phyloP scores from a whole-genome alignment of 2,329 filamentous ascomycete species.

The Claviceps sp. region DNA sequence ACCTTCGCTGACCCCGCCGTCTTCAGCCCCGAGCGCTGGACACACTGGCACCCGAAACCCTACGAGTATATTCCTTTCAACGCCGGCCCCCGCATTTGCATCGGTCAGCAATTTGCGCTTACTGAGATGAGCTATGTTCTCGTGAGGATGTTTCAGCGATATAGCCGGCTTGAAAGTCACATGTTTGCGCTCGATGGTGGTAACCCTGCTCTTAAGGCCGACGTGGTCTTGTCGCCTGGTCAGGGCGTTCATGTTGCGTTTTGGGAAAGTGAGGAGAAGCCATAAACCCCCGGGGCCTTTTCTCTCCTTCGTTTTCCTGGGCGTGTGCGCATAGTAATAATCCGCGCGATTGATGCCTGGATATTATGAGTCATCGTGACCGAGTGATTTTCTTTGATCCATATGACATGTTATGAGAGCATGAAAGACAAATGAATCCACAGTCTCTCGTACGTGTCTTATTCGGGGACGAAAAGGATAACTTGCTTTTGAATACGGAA shows the following conservation, averaged over 20 bases:
- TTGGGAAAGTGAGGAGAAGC: slow-evolving; percentile 28
- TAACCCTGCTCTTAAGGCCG: slow-evolving; percentile 38
- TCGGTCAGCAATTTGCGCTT: slow-evolving; percentile 46
- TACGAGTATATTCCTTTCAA: slow-evolving; percentile 44
- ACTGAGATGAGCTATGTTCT: slow-evolving; percentile 53
- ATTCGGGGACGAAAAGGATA: not conserved
- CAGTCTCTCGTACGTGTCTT: not conserved
- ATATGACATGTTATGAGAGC: too few relatives aligned
- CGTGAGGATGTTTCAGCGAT: slow-evolving; percentile 59
- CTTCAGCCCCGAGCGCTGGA: slow-evolving; percentile 39
- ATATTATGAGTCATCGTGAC: too few relatives aligned
- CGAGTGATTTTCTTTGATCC: too few relatives aligned
- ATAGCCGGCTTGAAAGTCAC: slow-evolving; percentile 45
- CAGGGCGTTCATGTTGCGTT: slow-evolving; percentile 46
- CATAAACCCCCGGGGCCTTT: not conserved
- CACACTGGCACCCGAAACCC: slow-evolving; percentile 34
- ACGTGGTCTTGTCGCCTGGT: slow-evolving; percentile 46
- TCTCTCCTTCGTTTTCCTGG: not conserved
- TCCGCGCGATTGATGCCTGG: too few relatives aligned
- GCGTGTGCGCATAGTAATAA: too few relatives aligned
- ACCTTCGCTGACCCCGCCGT: slow-evolving; percentile 21
- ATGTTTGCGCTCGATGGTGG: slow-evolving; percentile 43
- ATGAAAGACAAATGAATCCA: not conserved
- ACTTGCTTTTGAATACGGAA: too few relatives aligned
- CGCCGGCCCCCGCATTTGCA: slow-evolving; percentile 37